These are phyloP conservation scores for Aspergillus sp. DNA, from an alignment of 2,329 filamentous ascomycete genomes.

Conservation along the genomic window DNA sequence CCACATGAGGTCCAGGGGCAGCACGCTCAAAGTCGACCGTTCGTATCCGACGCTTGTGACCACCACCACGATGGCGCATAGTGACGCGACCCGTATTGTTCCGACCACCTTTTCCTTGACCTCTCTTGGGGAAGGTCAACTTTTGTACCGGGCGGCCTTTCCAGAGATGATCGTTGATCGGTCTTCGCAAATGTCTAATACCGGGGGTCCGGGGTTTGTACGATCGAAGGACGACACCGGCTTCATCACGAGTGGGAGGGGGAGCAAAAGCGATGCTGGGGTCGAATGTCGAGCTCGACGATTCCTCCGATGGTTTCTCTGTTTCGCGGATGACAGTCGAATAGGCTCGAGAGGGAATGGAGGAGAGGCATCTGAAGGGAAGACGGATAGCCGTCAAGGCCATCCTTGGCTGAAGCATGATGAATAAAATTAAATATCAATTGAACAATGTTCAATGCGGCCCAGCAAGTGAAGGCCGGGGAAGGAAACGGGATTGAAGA, in stretches of 20 bases:
- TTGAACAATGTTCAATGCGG: not conserved
- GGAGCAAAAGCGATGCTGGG: constrained; percentile 39
- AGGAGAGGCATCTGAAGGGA: constrained; percentile 45
- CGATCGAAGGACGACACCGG: constrained; percentile 59
- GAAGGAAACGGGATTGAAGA: too few relatives aligned
- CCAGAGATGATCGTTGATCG: constrained; percentile 95
- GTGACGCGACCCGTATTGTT: constrained; percentile 84
- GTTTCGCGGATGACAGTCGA: constrained; percentile 43
- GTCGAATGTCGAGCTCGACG: constrained; percentile 32
- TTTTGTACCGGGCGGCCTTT: constrained; percentile 79
- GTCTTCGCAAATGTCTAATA: constrained; percentile 82
- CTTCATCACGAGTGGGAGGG: constrained; percentile 39
- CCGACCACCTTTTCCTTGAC: constrained; percentile 85
- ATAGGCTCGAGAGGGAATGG: constrained; percentile 48
- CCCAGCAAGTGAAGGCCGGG: not conserved
- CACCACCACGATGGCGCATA: constrained; percentile 87
- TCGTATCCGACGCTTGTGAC: constrained; percentile 84
- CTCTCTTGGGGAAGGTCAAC: constrained; percentile 88
- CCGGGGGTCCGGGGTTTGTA: constrained; percentile 94
- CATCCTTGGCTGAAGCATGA: constrained; percentile 65
- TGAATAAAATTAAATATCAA: constrained; percentile 8
- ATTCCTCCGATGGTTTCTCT: constrained; percentile 22
- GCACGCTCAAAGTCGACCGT: constrained; percentile 83
- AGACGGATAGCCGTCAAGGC: constrained; percentile 49
- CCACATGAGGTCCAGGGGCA: constrained; percentile 74